Evolutionary conservation across 495 filamentous ascomycete species (phyloP).

Genomic region (Staphylotrichum tortipilum): DNA sequence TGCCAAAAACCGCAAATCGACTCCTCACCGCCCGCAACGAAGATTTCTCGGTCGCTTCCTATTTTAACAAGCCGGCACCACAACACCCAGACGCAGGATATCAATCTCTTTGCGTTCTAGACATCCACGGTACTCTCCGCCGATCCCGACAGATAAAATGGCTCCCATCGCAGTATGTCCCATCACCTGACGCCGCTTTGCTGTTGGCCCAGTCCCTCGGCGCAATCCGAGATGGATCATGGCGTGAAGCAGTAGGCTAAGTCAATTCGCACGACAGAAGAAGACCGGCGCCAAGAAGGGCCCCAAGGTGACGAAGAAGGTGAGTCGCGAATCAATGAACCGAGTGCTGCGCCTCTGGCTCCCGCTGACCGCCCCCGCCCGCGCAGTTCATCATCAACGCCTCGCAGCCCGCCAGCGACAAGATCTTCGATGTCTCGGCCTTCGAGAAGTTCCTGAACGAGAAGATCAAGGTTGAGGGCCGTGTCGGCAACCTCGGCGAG

Average conservation of each 20-base stretch:
- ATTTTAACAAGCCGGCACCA: slow-evolving; percentile 12
- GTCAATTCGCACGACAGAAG: slow-evolving; percentile 51
- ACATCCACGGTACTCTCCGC: slow-evolving; percentile 11
- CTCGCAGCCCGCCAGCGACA: slow-evolving; percentile 92
- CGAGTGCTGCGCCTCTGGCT: not conserved
- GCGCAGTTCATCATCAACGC: slow-evolving; percentile 95
- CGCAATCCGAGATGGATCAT: slow-evolving; percentile 29
- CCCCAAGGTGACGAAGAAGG: slow-evolving; percentile 58
- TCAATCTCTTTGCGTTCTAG: slow-evolving; percentile 58
- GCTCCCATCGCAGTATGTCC: slow-evolving; percentile 65
- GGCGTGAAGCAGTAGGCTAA: slow-evolving; percentile 94
- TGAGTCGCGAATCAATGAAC: slow-evolving; percentile 24
- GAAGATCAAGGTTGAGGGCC: slow-evolving; percentile 98
- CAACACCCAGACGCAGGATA: slow-evolving; percentile 40
- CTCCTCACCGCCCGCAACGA: slow-evolving; percentile 6
- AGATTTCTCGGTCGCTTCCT: not conserved
- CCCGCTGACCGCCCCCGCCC: slow-evolving; percentile 12
- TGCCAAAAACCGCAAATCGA: not conserved
- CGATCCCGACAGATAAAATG: slow-evolving; percentile 39
- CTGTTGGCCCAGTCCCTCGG: slow-evolving; percentile 56
- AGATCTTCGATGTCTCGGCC: slow-evolving; percentile 98
- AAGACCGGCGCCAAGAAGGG: slow-evolving; percentile 50
- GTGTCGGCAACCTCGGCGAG: slow-evolving; percentile 95
- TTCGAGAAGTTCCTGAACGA: slow-evolving; percentile 99
- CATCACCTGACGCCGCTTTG: slow-evolving; percentile 66